Evolutionary conservation across 768 basidiomycete genomes (phyloP).

Genomic region (Saitozyma sp.): DNA sequence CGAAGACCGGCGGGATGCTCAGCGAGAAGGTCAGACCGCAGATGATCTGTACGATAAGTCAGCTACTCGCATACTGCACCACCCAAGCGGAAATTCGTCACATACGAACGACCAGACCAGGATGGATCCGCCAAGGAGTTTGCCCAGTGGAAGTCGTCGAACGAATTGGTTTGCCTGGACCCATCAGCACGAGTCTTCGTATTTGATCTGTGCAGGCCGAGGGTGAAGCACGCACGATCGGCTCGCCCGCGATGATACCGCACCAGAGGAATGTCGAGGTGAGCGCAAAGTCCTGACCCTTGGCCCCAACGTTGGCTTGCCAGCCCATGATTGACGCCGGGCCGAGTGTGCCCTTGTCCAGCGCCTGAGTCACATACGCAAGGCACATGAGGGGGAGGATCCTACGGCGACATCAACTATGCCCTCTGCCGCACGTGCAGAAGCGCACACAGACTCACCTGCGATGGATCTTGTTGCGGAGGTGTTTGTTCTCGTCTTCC

Average conservation of each 20-base stretch:
- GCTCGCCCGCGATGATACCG: slow-evolving; percentile 17
- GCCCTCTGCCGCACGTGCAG: not conserved
- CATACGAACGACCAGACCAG: slow-evolving; percentile 8
- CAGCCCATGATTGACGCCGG: slow-evolving; percentile 19
- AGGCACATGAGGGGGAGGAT: slow-evolving; percentile 18
- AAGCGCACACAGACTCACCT: slow-evolving; percentile 13
- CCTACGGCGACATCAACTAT: slow-evolving; percentile 1
- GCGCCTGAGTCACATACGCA: slow-evolving; percentile 29
- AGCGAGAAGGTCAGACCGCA: slow-evolving; percentile 16
- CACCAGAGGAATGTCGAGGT: slow-evolving; percentile 16
- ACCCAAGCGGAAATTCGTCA: no score
- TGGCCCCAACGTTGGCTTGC: slow-evolving; percentile 12
- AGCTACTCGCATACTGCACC: no score
- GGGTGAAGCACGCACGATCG: slow-evolving; percentile 4
- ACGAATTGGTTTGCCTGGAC: slow-evolving; percentile 29
- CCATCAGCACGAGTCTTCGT: not conserved
- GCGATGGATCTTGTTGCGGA: slow-evolving; percentile 22
- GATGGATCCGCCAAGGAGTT: slow-evolving; percentile 7
- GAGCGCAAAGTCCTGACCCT: slow-evolving; percentile 17
- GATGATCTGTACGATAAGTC: slow-evolving; percentile 2
- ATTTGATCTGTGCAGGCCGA: not conserved
- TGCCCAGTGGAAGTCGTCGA: slow-evolving; percentile 21
- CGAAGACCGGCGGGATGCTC: slow-evolving; percentile 17
- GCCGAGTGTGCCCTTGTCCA: slow-evolving; percentile 35
- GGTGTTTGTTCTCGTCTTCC: slow-evolving; percentile 45